Base-by-base conservation (phyloP, 495 filamentous ascomycete species). In the Gamarada debralockiae region DNA sequence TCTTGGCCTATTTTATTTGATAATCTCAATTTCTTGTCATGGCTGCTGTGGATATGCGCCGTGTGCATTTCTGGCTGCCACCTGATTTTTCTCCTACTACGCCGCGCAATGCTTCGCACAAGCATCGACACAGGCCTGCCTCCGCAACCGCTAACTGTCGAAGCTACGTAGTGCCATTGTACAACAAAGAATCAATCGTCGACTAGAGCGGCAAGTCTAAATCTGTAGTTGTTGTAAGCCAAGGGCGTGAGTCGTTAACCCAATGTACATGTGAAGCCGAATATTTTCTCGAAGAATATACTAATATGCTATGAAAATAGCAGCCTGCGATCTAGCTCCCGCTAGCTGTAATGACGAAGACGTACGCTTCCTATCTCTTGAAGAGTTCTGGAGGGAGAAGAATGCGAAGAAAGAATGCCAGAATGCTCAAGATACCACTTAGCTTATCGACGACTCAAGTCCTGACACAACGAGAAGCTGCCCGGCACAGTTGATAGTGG, bases 301-400 rank as follows among this genome's bases (percentile, higher is more conserved):
- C 33, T 53, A 41, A 50, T 48, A 27, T 45, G 17, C 39, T 25
- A 40, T 40, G 57, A 45, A 52, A 51, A 56, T 39, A 8, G 27
- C 29, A 39, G 27, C 29, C 58, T 24, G 31, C 47, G 34, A 34
- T 57, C 40, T 27, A 34, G 54, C 57, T 43, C 42, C 53, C 48
- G 24, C 54, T 34, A 53, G 44, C 41, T 53, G 27, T 38, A 45
- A 39, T 36, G 27, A 57, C 21, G 17, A 27, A 9, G 17, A 5
- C 20, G 42, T 21, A 6, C 7, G 24, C 42, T 46, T 46, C 13
- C 42, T 20, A 18, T 46, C 42, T 10, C 8, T 46, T 20, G 42
- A 46, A 46, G 21, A 46, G 42, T 20, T 46, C 17, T 23, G 6
- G 17, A 4, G 24, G 17, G 39, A 42, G 17, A 15, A 42, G 17